A percentile compares a stretch with the other conserved stretches of the same genome.
Conservation (phyloP, 441 rosid species). For the Sinapis alba region DNA sequence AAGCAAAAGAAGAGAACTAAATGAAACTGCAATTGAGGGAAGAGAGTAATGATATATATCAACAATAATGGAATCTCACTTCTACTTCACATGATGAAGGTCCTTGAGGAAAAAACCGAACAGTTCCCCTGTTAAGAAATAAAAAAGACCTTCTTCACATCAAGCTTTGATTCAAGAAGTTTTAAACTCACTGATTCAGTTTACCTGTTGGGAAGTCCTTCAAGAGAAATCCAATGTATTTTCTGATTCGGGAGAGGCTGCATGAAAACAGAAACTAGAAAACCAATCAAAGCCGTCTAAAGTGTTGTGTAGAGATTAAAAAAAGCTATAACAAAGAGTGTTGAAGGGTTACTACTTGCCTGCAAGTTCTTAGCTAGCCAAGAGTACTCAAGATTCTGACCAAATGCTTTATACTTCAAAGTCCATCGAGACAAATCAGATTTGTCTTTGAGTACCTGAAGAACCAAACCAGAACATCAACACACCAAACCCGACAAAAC, state of each 20-base stretch:
- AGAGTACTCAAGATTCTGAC: slow-evolving; percentile 73
- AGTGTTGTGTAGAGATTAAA: neutral
- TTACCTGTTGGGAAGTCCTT: slow-evolving; percentile 91
- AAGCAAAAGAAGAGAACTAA: slow-evolving; percentile 11
- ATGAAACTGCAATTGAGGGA: neutral
- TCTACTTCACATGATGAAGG: slow-evolving; percentile 77
- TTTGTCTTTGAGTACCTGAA: slow-evolving; percentile 70
- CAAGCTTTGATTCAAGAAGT: slow-evolving; percentile 20
- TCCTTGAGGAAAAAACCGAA: slow-evolving; percentile 85
- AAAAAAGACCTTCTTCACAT: neutral
- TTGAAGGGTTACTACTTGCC: slow-evolving; percentile 46
- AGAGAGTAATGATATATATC: neutral
- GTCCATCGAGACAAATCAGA: slow-evolving; percentile 80
- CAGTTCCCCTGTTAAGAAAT: slow-evolving; percentile 70
- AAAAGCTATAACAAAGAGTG: neutral
- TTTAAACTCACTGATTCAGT: slow-evolving; percentile 5
- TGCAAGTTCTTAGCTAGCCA: slow-evolving; percentile 90
- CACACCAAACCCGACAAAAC: neutral
- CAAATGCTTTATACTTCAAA: slow-evolving; percentile 50
- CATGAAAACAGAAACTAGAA: slow-evolving; percentile 10
- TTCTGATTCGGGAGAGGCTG: slow-evolving; percentile 92
- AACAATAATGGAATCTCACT: slow-evolving; percentile 48
- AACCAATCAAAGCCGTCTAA: neutral
- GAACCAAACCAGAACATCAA: slow-evolving; percentile 14
- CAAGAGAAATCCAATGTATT: slow-evolving; percentile 94